Evolutionary conservation across 2,329 filamentous ascomycete species (phyloP), one percentile per base, ranked within the genome.

Genomic region (Colletotrichum sp.): DNA sequence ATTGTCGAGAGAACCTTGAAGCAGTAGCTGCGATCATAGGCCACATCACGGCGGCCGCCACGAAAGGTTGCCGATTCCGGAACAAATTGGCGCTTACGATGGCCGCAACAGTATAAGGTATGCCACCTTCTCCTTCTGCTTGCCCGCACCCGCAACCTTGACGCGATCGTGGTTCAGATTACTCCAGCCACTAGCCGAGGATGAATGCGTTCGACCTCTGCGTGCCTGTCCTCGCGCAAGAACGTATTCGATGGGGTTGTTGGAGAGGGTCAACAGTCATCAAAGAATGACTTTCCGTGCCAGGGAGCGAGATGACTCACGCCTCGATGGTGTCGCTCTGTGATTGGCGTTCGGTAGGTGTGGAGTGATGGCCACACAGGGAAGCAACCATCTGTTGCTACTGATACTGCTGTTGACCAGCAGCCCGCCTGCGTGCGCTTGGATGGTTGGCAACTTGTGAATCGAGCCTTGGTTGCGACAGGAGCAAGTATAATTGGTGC

Each of bases 271-370:
- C 36, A 43, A 43, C 36, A 43, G 2, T 43, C 8, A n/a, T n/a
- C 2, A 3, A 6, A n/a, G 18, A 3, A n/a, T 18, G 8, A 5
- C 0, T 11, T n/a, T 43, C 38, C 5, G 8, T 27, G 24, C 24
- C n/a, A 43, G 38, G 8, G 9, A n/a, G 16, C 0, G 38, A 3
- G 3, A 43, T 3, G 11, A 8, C 18, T 43, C 3, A 43, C 16
- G 38, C 3, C 38, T 8, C 16, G 38, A n/a, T 1, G 18, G 18
- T 3, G 36, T 38, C 38, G 38, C 18, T 43, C 16, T 43, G 8
- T 43, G 2, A 27, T 43, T 43, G 18, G 36, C 16, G 36, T 16
- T 43, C 9, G 1, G 18, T 18, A 38, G 8, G 36, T 43, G 3
- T 43, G 36, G 1, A 43, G 36, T 0, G 36, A 18, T 43, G 1